Evolutionary conservation across 2,329 filamentous ascomycete species (phyloP), one percentile per base, ranked within the genome.

Genomic region (Pseudocercospora musae): DNA sequence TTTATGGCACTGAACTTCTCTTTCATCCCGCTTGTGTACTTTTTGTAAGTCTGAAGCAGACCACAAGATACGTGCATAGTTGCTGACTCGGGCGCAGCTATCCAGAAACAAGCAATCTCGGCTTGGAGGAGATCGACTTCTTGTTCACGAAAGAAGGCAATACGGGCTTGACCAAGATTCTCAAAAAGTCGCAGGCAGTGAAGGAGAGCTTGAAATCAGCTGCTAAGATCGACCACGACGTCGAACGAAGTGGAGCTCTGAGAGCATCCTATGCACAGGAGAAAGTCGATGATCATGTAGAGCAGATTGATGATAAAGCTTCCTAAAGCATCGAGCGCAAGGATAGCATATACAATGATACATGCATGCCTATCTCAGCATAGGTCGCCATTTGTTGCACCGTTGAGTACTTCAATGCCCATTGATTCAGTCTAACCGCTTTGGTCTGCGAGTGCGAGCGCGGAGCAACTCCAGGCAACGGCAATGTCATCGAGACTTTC

Each of bases 1-100:
- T 85, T 83, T 71, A 81, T 81, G 74, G 74, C 72, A 23, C 75
- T 80, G 9, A 83, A 84, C 66, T 75, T 82, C 21, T 67, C 73
- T 0, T 80, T 79, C 66, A 74, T 80, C 0, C 78, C 78, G 0
- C 72, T 84, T 2, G 75, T 83, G 25, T 84, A 79, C 71, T 81
- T 82, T 69, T 78, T 72, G 67, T 79, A 78, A 54, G 48, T 50
- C 0, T 13, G 9, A 23, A 1, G 29, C 5, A 27, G 1, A 3
- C 8, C 7, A n/a, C 20, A 23, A 21, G 20, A 10, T 1, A 3
- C 18, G 11, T 27, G 15, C 10, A 23, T 23, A 29, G 1, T 9
- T 7, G 29, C 53, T 60, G 7, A 58, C 42, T 8, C 5, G 6
- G 8, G 3, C 13, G 20, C 15, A 64, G 62, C 58, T 66, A 66